Base-by-base conservation (phyloP, 2,329 filamentous ascomycete species). In the Pyrenochaeta sp. region DNA sequence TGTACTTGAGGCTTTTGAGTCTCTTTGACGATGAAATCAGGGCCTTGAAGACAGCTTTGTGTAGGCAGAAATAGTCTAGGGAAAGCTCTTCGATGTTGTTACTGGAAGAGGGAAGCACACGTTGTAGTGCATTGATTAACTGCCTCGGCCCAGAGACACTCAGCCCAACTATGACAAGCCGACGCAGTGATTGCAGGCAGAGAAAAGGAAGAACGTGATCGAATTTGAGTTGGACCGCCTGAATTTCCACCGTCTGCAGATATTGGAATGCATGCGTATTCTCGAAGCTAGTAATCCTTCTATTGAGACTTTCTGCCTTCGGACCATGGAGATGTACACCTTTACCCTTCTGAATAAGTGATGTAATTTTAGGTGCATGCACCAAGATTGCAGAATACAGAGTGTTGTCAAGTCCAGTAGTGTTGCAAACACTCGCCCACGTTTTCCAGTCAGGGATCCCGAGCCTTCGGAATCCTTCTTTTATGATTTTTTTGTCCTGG, bases 401-500 rank as follows among this genome's bases (percentile, higher is more conserved):
- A 3, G 45, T 40, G 27, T 65, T 53, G 11, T 58, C 39, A 10
- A 35, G 28, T 8, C 37, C 7, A 0, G 26, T 17, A 8, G 51
- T 32, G 23, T 63, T 66, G 30, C 61, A 67, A 7, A 48, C 31
- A 2, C 48, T 45, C 6, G 60, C 60, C 56, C 53, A 62, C 2
- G 22, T 20, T 40, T 67, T 67, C 65, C 65, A 68, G 18, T 48
- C 40, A 0, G 60, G 48, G 7, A 60, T 51, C 13, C 49, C 39
- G 1, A 61, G 37, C 5, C 17, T 27, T 22, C 49, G 61, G 14
- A 65, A 43, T 7, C 55, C 54, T n/a, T 58, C 49, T 35, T 68
- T 67, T 8, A 67, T 50, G 5, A 46, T 43, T 35, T 58, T 57
- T 21, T 63, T 63, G 23, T 68, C 65, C 9, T 46, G 35, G 17